Evolutionary conservation across 2,329 filamentous ascomycete species (phyloP).

Genomic region (Seiridium cupressi): DNA sequence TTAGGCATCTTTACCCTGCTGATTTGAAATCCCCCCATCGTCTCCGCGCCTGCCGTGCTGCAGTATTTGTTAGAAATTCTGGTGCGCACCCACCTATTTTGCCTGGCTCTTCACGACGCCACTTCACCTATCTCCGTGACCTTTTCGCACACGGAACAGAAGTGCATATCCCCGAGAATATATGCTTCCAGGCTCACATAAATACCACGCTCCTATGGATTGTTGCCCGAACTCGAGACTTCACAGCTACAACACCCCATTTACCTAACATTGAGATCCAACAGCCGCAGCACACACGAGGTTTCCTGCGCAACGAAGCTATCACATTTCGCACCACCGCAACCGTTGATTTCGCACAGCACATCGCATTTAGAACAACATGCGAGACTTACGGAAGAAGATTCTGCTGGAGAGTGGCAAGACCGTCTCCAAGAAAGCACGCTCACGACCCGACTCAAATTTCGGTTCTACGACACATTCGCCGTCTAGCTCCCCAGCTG

Average conservation of each 20-base stretch:
- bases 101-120: neutral
- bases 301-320: neutral
- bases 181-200: neutral
- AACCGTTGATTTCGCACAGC: neutral
- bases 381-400: constrained; percentile 67
- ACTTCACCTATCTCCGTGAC: neutral
- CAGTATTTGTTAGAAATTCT: neutral
- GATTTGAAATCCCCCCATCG: neutral
- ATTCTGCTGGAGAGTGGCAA: constrained; percentile 69
- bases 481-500: constrained; percentile 52
- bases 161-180: neutral
- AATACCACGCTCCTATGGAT: neutral
- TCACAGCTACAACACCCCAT: neutral
- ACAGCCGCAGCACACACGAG: too few relatives aligned
- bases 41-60: neutral
- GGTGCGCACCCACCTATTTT: neutral
- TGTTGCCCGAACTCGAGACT: neutral
- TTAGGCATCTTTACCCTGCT: neutral
- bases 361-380: constrained; percentile 26
- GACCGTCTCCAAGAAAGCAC: constrained; percentile 68
- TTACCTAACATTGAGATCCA: constrained; percentile 3
- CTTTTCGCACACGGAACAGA: neutral
- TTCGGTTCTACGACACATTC: constrained; percentile 59
- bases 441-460: constrained; percentile 53
- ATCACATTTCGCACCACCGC: neutral